phyloP scores from a whole-genome alignment of 2,329 filamentous ascomycete species.

The Tolypocladium ovalisporum region DNA sequence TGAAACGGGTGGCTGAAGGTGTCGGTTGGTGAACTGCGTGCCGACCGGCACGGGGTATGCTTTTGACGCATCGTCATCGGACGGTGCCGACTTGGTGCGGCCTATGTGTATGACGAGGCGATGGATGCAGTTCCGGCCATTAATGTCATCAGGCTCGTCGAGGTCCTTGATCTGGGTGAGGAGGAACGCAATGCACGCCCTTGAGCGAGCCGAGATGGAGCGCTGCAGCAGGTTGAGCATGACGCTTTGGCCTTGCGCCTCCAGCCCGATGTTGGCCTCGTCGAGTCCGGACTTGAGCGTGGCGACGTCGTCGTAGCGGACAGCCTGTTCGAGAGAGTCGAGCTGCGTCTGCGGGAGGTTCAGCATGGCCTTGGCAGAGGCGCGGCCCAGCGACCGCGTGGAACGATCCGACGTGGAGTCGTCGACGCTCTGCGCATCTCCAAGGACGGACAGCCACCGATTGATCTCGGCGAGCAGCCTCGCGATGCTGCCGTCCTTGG shows the following conservation, averaged over 20 bases:
- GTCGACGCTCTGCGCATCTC: slow-evolving; percentile 65
- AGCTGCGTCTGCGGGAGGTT: slow-evolving; percentile 58
- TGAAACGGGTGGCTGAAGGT: slow-evolving; percentile 68
- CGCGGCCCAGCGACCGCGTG: slow-evolving; percentile 63
- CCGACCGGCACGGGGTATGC: slow-evolving; percentile 37
- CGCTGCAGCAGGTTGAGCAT: slow-evolving; percentile 72
- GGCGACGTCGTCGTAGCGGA: slow-evolving; percentile 55
- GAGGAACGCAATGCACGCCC: slow-evolving; percentile 59
- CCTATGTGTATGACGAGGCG: slow-evolving; percentile 87
- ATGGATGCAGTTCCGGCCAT: slow-evolving; percentile 87
- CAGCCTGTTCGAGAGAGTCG: slow-evolving; percentile 61
- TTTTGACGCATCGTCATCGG: slow-evolving; percentile 41
- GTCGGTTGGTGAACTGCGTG: slow-evolving; percentile 52
- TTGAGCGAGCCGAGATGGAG: slow-evolving; percentile 60
- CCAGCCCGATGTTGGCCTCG: slow-evolving; percentile 37
- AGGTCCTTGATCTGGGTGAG: slow-evolving; percentile 59
- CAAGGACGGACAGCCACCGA: slow-evolving; percentile 77
- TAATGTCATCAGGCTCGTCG: slow-evolving; percentile 84
- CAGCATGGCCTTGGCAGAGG: slow-evolving; percentile 63
- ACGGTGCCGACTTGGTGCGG: slow-evolving; percentile 46
- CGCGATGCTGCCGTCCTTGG: slow-evolving; percentile 51
- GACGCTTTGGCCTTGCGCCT: slow-evolving; percentile 45
- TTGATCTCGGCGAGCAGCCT: slow-evolving; percentile 58
- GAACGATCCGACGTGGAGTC: slow-evolving; percentile 68
- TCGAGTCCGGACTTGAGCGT: slow-evolving; percentile 45